Percentiles rank a stretch among this genome's conserved stretches.
phyloP scores from a whole-genome alignment of 2,329 filamentous ascomycete species.

The Mollisiaceae sp. region DNA sequence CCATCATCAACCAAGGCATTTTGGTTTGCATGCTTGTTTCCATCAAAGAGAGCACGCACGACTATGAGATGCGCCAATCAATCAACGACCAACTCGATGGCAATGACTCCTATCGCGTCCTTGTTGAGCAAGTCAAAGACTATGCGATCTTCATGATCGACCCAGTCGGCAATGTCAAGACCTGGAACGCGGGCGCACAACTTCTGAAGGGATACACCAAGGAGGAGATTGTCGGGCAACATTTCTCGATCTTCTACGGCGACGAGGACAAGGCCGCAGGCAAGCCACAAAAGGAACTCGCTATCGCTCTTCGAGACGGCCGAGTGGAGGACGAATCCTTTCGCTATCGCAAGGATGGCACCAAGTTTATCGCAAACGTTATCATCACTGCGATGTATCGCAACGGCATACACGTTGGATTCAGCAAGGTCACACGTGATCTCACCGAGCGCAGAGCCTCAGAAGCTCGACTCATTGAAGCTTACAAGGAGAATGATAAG shows the following conservation, averaged over 20 bases:
- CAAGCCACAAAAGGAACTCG: conserved; percentile 58
- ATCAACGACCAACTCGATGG: conserved; percentile 51
- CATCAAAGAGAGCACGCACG: conserved; percentile 9
- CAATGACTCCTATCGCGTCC: conserved; percentile 62
- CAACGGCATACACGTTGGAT: conserved; percentile 58
- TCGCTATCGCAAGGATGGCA: conserved; percentile 63
- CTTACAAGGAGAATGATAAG: conserved; percentile 66
- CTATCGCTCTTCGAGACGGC: conserved; percentile 58
- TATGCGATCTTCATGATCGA: conserved; percentile 69
- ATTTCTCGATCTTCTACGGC: conserved; percentile 63
- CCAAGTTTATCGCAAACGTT: conserved; percentile 64
- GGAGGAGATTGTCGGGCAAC: conserved; percentile 60
- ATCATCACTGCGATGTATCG: conserved; percentile 62
- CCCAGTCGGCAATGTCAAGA: conserved; percentile 57
- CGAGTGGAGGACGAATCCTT: conserved; percentile 64
- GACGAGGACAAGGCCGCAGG: conserved; percentile 53
- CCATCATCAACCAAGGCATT: conserved; percentile 47
- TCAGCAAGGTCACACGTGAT: conserved; percentile 63
- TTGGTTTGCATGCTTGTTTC: conserved; percentile 51
- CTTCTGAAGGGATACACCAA: conserved; percentile 60
- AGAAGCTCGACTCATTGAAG: conserved; percentile 59
- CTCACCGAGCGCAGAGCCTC: conserved; percentile 60
- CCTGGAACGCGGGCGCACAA: conserved; percentile 59
- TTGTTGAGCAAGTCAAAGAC: conserved; percentile 65
- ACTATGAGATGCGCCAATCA: conserved; percentile 24